Percentiles rank a stretch among this genome's conserved stretches.
phyloP scores from a whole-genome alignment of 2,329 filamentous ascomycete genomes.

The Fusarium irregulare region DNA sequence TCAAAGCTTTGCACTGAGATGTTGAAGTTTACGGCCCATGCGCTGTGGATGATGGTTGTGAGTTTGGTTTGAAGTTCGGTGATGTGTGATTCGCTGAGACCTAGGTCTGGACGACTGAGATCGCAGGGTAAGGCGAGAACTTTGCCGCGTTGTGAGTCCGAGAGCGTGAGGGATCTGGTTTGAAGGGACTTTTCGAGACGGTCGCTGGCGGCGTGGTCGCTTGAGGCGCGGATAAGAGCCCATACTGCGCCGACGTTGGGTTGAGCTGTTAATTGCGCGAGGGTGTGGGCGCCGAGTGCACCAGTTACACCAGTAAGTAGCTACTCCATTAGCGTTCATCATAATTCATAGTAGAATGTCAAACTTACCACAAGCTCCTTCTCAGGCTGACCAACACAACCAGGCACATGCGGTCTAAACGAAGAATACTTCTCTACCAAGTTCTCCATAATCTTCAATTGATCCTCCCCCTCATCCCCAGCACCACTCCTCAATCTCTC shows the following conservation, averaged over 20 bases:
- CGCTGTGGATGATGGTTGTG: conserved; percentile 60
- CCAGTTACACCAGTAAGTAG: conserved; percentile 72
- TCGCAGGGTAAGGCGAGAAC: conserved; percentile 37
- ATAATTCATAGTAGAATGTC: too few relatives aligned
- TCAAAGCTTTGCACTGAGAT: conserved; percentile 62
- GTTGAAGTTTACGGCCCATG: conserved; percentile 69
- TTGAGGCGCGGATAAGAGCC: conserved; percentile 39
- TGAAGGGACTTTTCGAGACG: conserved; percentile 28
- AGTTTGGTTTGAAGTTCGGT: conserved; percentile 48
- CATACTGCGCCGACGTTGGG: conserved; percentile 66
- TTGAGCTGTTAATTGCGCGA: conserved; percentile 67
- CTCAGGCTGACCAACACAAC: conserved; percentile 38
- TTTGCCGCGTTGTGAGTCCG: conserved; percentile 40
- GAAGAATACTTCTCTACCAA: conserved; percentile 54
- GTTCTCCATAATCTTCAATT: conserved; percentile 49
- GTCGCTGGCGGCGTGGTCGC: conserved; percentile 4
- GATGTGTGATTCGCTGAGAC: conserved; percentile 42
- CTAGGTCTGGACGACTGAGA: conserved; percentile 32
- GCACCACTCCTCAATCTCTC: conserved; percentile 39
- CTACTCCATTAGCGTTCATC: too few relatives aligned
- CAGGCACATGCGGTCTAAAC: conserved; percentile 44
- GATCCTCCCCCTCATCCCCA: conserved; percentile 26
- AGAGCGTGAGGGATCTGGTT: background rate
- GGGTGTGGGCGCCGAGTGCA: conserved; percentile 68
- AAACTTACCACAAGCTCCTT: conserved; percentile 48